Evolutionary conservation across 2,329 filamentous ascomycete genomes (phyloP), one percentile per base, ranked within the genome.

Genomic region (Pseudocercospora macadamiae): DNA sequence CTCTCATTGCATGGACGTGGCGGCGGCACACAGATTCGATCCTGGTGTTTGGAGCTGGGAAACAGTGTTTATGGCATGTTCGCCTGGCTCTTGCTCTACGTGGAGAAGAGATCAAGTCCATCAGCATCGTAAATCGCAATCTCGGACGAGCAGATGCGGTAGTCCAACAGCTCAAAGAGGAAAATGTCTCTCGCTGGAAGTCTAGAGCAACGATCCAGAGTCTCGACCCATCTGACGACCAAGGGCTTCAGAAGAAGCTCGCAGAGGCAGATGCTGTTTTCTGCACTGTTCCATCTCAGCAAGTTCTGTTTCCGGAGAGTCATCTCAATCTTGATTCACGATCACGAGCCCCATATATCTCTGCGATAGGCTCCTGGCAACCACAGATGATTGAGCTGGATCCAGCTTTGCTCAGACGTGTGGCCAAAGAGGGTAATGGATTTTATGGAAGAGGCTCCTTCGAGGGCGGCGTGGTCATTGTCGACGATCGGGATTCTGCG

Each of bases 1-100:
- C 88, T 3, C 84, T 88, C 54, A 86, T 87, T 23, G 80, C 91
- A 7, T 70, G 63, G 25, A 51, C 52, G 12, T 37, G 55, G 42
- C 56, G 70, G 1, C 59, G 57, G 9, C 18, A 26, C 3, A 63
- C 61, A 26, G 69, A 68, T n/a, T 71, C 73, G 1, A 64, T 81
- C 1, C 66, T 82, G 8, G 74, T 82, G 1, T 80, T 82, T 59
- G 80, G 80, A 7, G 77, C 79, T 0, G 80, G 80, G 0, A 75
- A 77, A 42, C 80, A 82, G 63, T 79, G 79, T 0, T 73, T 79
- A 55, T 82, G 80, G 80, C 80, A 82, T 64, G 71, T 78, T 3
- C 73, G 79, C 14, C 69, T 82, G 3, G 77, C 76, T 0, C 60
- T 82, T 3, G 66, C 79, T 0, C 64, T 74, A 5, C 69, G 67